Evolutionary conservation across 2,329 filamentous ascomycete species (phyloP), one percentile per base, ranked within the genome.

Genomic region (Chlorencoelia australis): DNA sequence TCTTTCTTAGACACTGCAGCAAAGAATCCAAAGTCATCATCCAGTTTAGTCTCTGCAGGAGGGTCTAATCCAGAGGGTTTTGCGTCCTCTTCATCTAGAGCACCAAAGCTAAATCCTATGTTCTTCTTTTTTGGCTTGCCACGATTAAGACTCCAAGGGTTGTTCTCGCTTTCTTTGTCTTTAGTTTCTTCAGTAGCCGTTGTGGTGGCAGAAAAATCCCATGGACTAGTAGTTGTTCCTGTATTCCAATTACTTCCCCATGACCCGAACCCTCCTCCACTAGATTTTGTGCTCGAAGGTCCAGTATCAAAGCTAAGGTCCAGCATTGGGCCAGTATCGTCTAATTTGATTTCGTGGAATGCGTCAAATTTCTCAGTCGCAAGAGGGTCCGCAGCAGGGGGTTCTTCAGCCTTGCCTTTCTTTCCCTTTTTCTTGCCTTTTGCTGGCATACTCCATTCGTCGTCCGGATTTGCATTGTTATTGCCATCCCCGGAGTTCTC

Each of bases 261-360:
- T 25, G 64, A 60, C 32, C 74, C 68, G 47, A 81, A 68, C 3
- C 57, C 48, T 55, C 57, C 28, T 2, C 57, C 49, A 55, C 58
- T 30, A 50, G 55, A 46, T 25, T 57, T 9, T 53, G 53, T 26
- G 19, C 14, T 39, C 24, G 63, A 62, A 21, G 60, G 59, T 16
- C 54, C 59, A n/a, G 62, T 55, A 33, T 68, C 69, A 48, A 76
- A 68, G 41, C 64, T 69, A 10, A 75, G 52, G 43, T 77, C 71
- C 5, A 75, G 53, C 37, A 73, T 71, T 1, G 74, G 71, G n/a
- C 62, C 66, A 17, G 60, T 53, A 38, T 79, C 75, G 45, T 77
- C 70, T 17, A 85, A 58, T 49, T 75, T 81, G 46, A 86, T 75
- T 18, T 84, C 78, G 29, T 82, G 68, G 47, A 84, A 83, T n/a